Evolutionary conservation across 345 rosid species (phyloP), one percentile per base, ranked within the genome.

Genomic region (Murraya koenigii): DNA sequence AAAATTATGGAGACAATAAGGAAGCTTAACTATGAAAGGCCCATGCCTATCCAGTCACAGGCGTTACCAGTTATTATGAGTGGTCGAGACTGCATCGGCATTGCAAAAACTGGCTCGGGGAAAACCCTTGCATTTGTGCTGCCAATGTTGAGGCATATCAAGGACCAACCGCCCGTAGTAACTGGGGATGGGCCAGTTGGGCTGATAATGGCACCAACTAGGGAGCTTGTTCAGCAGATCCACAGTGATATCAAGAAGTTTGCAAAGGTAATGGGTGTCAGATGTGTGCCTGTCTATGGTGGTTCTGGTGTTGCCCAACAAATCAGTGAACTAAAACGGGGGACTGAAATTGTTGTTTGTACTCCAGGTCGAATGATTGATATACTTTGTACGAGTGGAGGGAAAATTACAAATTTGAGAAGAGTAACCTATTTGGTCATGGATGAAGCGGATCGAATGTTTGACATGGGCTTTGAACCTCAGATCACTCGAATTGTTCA

Each of bases 391-490:
- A 96, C 99, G 11, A 96, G 99, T 77, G 90, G 93, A 56, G 99
- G 99, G 5, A 94, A 96, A 87, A 94, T 94, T 77, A 88, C 94
- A 8, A 96, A 96, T 83, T 88, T 96, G 77, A 89, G 91, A 13
- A 88, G 98, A 76, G 99, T 91, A 72, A 93, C 98, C 9, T 92
- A 87, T 80, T 83, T 96, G 72, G 99, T 92, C 65, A 90, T 96
- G 98, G 98, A 96, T 85, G 99, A 96, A 88, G 97, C 99, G 25
- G 99, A 94, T 87, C 86, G 99, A 68, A 96, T 96, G 99, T 96
- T 96, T 81, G 98, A 96, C 89, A 92, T 96, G 98, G 99, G 99
- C 36, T 96, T 92, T 85, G 98, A 96, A 84, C 98, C 99, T 76
- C 99, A 96, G 70, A 96, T 96, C 63, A 92, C 97, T 69, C 86